Conservation (phyloP, 1,139 yeast genomes). For the Taphrina pruni region DNA sequence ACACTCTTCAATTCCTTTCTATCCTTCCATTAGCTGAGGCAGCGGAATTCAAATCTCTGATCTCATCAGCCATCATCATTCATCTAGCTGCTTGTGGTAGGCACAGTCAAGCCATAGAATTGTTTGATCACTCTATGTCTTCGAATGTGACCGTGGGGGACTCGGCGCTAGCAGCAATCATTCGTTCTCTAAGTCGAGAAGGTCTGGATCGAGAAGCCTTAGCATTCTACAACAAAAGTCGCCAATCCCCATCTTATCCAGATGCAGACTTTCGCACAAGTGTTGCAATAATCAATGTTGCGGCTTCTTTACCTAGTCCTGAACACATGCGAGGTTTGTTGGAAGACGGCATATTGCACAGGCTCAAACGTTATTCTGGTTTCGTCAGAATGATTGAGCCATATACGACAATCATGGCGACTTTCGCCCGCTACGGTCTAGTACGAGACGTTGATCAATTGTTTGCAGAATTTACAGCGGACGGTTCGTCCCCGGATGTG, state of each 20-base stretch:
- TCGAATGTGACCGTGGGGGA: background rate
- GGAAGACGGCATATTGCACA: background rate
- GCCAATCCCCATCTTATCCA: background rate
- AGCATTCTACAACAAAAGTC: background rate
- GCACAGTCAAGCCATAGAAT: background rate
- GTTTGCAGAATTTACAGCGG: constrained; percentile 5
- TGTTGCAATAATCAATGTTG: background rate
- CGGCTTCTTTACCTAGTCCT: background rate
- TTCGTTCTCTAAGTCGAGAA: background rate
- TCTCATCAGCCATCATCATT: constrained; percentile 21
- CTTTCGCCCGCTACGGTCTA: constrained; percentile 31
- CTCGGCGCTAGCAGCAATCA: background rate
- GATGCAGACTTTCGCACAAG: background rate
- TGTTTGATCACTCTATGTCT: background rate
- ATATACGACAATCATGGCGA: constrained; percentile 27
- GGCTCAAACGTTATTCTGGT: background rate
- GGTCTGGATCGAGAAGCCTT: background rate
- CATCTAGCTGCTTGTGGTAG: constrained; percentile 20
- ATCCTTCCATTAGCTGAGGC: constrained; percentile 8
- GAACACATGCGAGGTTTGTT: background rate
- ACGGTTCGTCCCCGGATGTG: constrained; percentile 20
- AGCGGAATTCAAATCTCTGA: background rate
- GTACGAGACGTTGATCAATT: constrained; percentile 18
- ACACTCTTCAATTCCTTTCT: constrained; percentile 28
- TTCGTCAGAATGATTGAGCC: constrained; percentile 5